Base-by-base conservation (phyloP, 805 yeast species). In the Candida andamanensis region DNA sequence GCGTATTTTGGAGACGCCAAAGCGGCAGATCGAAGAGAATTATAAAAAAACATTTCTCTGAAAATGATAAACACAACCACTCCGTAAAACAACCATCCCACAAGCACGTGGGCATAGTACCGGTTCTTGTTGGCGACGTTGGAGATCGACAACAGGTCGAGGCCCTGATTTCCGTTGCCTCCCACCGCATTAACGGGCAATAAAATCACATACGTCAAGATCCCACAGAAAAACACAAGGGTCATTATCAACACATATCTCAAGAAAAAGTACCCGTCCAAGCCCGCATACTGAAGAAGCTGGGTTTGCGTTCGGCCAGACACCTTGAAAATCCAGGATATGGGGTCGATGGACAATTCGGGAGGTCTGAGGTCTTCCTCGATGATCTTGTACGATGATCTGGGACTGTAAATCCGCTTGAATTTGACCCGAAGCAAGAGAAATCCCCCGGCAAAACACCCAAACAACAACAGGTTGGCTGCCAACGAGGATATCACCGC, bases 231-330 rank as follows among this genome's bases (percentile, higher is more conserved):
- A 36, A 78, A 74, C 24, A 77, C 51, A 5, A 63, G 39, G 9
- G 74, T 62, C 41, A 85, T 62, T 22, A 82, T 48, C 30, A 74
- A 68, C 17, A 92, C 56, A 51, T 83, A 92, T 43, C 98, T 69
- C 40, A 87, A 60, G 55, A 89, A 90, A 51, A 92, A 80, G 62
- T 85, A 90, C 4, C 96, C 97, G 53, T 90, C 97, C n/a, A 90
- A 54, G 12, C 97, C 97, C 14, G 92, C 81, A 48, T 90, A 94
- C 43, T 80, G 78, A 37, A 90, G 75, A 34, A 89, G 68, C 49
- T 84, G 84, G 29, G 81, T 63, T 35, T 84, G 87, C 1, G 85
- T 75, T 49, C 83, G 79, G 29, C 70, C 59, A 30, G 84, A 46
- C 17, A 90, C 52, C 5, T 80, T 78, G 6, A 56, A 41, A 8